phyloP scores from a whole-genome alignment of 2,329 filamentous ascomycete species.

The Scytalidium sp. region DNA sequence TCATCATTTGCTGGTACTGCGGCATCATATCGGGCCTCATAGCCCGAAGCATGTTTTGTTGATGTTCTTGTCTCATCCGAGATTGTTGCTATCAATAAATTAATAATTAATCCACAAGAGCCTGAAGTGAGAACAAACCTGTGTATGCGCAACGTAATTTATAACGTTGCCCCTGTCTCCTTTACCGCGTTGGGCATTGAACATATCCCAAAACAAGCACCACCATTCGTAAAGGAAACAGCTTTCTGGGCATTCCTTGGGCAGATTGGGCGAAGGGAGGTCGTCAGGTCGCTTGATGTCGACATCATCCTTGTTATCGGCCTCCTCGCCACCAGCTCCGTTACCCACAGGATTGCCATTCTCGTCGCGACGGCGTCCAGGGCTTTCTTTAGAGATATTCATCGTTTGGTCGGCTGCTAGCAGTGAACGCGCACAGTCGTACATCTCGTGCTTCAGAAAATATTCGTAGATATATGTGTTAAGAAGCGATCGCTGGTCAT shows the following conservation, averaged over 20 bases:
- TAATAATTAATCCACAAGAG: slow-evolving; percentile 14
- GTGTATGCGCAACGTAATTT: slow-evolving; percentile 78
- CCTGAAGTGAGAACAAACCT: slow-evolving; percentile 55
- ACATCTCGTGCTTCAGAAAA: slow-evolving; percentile 82
- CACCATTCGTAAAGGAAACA: slow-evolving; percentile 98
- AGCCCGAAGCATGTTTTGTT: slow-evolving; percentile 73
- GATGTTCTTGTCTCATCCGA: slow-evolving; percentile 70
- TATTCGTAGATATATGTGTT: slow-evolving; percentile 93
- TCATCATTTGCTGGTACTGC: slow-evolving; percentile 64
- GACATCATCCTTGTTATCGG: slow-evolving; percentile 76
- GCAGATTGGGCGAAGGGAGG: slow-evolving; percentile 71
- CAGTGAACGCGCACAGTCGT: slow-evolving; percentile 76
- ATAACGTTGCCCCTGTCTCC: slow-evolving; percentile 59
- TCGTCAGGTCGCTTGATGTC: slow-evolving; percentile 75
- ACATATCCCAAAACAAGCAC: slow-evolving; percentile 95
- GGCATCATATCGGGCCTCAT: slow-evolving; percentile 62
- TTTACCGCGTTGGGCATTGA: slow-evolving; percentile 74
- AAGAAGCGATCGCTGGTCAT: slow-evolving; percentile 51
- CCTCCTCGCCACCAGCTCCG: slow-evolving; percentile 76
- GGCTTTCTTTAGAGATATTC: slow-evolving; percentile 66
- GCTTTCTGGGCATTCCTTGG: slow-evolving; percentile 61
- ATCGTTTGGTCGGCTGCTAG: slow-evolving; percentile 64
- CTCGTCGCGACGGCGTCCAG: slow-evolving; percentile 63
- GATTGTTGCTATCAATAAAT: slow-evolving; percentile 54
- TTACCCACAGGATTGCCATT: slow-evolving; percentile 66